Evolutionary conservation across 1,284 basidiomycete genomes (phyloP).

Genomic region (Inonotus hispidus): DNA sequence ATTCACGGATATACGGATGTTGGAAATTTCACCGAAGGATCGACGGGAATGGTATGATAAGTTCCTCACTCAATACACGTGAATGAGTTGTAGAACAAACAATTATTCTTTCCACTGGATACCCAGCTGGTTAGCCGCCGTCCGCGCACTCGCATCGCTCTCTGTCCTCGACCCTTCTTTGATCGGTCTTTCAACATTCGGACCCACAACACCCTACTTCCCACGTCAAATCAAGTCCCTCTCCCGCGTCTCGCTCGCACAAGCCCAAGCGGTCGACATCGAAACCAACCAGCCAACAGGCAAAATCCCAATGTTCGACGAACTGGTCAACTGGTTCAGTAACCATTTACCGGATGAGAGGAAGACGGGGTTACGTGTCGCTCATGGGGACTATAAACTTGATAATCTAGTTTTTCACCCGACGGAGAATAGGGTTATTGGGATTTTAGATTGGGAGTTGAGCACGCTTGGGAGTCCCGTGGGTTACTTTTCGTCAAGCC

Average conservation of each 20-base stretch:
- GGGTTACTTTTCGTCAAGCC: slow-evolving; percentile 23
- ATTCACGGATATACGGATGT: slow-evolving; percentile 82
- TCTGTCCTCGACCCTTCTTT: slow-evolving; percentile 64
- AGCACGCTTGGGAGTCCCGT: slow-evolving; percentile 88
- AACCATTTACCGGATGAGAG: slow-evolving; percentile 69
- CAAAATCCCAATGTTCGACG: slow-evolving; percentile 66
- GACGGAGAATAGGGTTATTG: slow-evolving; percentile 87
- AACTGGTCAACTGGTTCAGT: slow-evolving; percentile 75
- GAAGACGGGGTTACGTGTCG: slow-evolving; percentile 62
- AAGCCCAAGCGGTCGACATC: slow-evolving; percentile 62
- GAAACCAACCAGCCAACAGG: slow-evolving; percentile 57
- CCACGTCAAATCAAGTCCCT: slow-evolving; percentile 89
- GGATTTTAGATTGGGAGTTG: slow-evolving; percentile 95
- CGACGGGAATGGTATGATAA: slow-evolving; percentile 58
- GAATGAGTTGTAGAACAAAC: background rate
- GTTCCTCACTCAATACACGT: slow-evolving; percentile 22
- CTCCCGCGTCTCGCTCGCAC: slow-evolving; percentile 65
- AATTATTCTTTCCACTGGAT: background rate
- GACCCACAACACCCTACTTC: slow-evolving; percentile 78
- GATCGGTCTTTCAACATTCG: slow-evolving; percentile 76
- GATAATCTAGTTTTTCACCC: slow-evolving; percentile 96
- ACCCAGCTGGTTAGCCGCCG: slow-evolving; percentile 70
- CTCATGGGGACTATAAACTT: slow-evolving; percentile 96
- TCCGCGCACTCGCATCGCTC: slow-evolving; percentile 70
- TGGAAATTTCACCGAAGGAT: slow-evolving; percentile 56